Evolutionary conservation across 2,329 filamentous ascomycete species (phyloP).

Genomic region (Diaporthe amygdali): DNA sequence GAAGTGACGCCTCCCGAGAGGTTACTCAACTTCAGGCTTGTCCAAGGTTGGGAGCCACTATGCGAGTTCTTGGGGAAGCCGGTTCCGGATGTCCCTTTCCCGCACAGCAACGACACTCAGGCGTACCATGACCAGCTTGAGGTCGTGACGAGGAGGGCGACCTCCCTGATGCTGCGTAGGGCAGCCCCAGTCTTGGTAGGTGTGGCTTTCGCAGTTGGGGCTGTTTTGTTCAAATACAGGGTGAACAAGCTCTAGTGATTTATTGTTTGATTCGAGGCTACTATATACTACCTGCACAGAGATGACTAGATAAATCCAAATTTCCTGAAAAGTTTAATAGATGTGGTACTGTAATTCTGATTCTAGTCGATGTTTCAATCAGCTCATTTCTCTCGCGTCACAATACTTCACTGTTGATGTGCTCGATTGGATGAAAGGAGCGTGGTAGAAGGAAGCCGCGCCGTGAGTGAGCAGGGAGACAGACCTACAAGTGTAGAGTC

Average conservation of each 20-base stretch:
- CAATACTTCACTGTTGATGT: too few species aligned
- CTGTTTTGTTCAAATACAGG: background rate
- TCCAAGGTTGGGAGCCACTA: slow-evolving; percentile 36
- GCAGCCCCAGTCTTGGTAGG: background rate
- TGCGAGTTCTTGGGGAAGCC: slow-evolving; percentile 27
- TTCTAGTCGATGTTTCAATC: too few species aligned
- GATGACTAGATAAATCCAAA: too few species aligned
- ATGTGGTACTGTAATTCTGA: too few species aligned
- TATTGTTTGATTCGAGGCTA: too few species aligned
- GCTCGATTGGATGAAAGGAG: background rate
- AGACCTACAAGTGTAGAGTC: background rate
- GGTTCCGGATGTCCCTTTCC: slow-evolving; percentile 2
- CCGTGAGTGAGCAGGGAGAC: background rate
- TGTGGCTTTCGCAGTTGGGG: background rate
- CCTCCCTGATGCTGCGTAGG: background rate
- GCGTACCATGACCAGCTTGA: slow-evolving; percentile 10
- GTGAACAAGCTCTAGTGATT: background rate
- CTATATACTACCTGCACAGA: too few species aligned
- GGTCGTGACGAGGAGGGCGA: background rate
- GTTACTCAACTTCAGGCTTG: slow-evolving; percentile 34
- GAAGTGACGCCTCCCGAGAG: slow-evolving; percentile 28
- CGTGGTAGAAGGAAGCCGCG: background rate
- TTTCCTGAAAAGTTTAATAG: too few species aligned
- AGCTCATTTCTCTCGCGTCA: too few species aligned
- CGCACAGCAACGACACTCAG: slow-evolving; percentile 1